These are phyloP conservation scores for Verbena officinalis DNA, from an alignment of 257 asterid species.

Conservation along the genomic window DNA sequence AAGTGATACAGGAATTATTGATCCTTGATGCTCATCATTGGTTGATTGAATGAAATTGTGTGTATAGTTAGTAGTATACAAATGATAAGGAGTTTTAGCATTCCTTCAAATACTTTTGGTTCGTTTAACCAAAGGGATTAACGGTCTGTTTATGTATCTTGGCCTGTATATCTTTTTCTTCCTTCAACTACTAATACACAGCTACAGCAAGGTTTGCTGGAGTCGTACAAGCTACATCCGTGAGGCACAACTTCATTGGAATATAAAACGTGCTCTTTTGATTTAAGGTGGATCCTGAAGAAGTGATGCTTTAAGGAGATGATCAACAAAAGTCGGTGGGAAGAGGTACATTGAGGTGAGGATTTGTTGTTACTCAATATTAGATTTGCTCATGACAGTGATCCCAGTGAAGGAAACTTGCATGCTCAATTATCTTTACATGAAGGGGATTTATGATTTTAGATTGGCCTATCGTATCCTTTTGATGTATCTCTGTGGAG, in stretches of 20 bases:
- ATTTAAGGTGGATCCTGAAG: conserved; percentile 6
- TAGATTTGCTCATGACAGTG: not conserved
- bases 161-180: conserved; percentile 28
- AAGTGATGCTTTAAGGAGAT: not conserved
- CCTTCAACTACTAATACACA: conserved; percentile 18
- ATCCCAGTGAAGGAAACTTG: not conserved
- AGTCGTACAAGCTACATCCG: conserved; percentile 14
- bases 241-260: conserved; percentile 15
- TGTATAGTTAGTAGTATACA: conserved; percentile 34
- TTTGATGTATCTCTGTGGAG: not conserved
- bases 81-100: conserved; percentile 28
- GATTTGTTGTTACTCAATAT: not conserved
- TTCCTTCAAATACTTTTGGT: conserved; percentile 26
- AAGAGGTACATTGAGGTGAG: not conserved
- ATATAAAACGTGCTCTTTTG: not conserved
- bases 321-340: not conserved
- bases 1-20: conserved; percentile 17
- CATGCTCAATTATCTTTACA: not conserved
- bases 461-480: not conserved
- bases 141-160: conserved; percentile 28
- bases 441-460: too few species aligned
- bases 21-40: conserved; percentile 30
- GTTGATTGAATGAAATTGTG: conserved; percentile 36
- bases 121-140: conserved; percentile 30
- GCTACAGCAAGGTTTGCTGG: conserved; percentile 28